phyloP scores from a whole-genome alignment of 768 basidiomycete species.

The Suillus paluster region DNA sequence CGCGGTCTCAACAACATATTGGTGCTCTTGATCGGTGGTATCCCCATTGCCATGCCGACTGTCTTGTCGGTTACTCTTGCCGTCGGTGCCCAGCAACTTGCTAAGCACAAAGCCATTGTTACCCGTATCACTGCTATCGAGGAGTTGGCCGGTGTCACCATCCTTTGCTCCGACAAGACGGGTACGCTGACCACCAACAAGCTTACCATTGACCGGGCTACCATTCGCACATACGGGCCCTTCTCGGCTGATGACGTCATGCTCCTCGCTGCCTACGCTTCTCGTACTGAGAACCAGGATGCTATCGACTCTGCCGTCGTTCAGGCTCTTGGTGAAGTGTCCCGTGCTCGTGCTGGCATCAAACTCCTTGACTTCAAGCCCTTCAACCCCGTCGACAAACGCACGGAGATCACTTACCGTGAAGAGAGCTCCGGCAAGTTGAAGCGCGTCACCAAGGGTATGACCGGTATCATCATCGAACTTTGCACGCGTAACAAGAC shows the following conservation, averaged over 20 bases:
- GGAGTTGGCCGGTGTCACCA: conserved; percentile 97
- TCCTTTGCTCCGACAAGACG: conserved; percentile 98
- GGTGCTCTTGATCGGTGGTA: conserved; percentile 99
- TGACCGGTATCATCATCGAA: conserved; percentile 98
- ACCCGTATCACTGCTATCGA: conserved; percentile 99
- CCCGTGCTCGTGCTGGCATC: conserved; percentile 87
- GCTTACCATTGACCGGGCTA: conserved; percentile 93
- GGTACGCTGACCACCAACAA: conserved; percentile 99
- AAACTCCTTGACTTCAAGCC: conserved; percentile 99
- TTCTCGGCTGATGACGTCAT: conserved; percentile 91
- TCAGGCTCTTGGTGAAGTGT: conserved; percentile 70
- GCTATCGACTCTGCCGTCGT: conserved; percentile 94
- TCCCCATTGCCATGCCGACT: conserved; percentile 99
- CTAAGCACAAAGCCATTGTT: conserved; percentile 99
- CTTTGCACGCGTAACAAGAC: conserved; percentile 98
- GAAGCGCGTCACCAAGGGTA: conserved; percentile 99
- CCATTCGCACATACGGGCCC: conserved; percentile 88
- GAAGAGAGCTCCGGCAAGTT: conserved; percentile 94
- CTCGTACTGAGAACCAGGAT: conserved; percentile 98
- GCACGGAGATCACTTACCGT: conserved; percentile 97
- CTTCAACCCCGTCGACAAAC: conserved; percentile 99
- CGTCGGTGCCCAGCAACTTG: conserved; percentile 97
- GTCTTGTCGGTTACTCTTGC: conserved; percentile 98
- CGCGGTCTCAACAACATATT: conserved; percentile 97
- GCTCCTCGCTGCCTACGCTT: conserved; percentile 93